Evolutionary conservation across 2,329 filamentous ascomycete genomes (phyloP).

Genomic region (Fusarium incarnatum): DNA sequence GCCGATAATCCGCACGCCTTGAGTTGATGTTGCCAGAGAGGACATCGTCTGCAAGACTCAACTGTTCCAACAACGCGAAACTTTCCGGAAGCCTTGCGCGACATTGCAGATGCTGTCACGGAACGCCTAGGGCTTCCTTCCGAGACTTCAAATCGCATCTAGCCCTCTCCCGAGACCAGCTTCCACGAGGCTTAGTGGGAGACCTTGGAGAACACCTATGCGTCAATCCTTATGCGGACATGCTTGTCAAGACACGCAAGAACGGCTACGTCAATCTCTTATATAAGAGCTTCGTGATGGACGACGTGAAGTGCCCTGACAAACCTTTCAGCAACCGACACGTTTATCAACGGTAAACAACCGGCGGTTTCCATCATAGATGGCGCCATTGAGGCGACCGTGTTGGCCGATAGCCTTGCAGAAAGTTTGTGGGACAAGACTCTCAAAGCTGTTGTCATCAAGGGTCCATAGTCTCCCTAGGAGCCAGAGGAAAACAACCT

Average conservation of each 20-base stretch:
- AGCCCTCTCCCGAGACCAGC: background rate
- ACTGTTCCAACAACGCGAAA: background rate
- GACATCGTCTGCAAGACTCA: background rate
- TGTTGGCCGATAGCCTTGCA: background rate
- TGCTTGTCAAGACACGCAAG: background rate
- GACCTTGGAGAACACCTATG: background rate
- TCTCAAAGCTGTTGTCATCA: no score
- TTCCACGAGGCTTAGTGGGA: background rate
- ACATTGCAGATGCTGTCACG: background rate
- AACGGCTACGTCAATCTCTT: background rate
- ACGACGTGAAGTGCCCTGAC: background rate
- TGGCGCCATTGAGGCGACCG: background rate
- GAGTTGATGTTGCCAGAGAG: background rate
- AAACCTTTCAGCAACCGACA: no score
- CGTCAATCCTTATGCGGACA: background rate
- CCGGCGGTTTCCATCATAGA: no score
- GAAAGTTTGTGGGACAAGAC: no score
- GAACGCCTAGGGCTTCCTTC: background rate
- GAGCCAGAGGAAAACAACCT: background rate
- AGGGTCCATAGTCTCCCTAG: no score
- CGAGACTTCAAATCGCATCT: fast-evolving
- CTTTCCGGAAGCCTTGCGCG: fast-evolving
- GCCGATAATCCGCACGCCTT: background rate
- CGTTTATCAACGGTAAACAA: no score
- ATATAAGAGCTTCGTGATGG: background rate